phyloP scores from a whole-genome alignment of 257 asterid species.

The Henckelia pumila region DNA sequence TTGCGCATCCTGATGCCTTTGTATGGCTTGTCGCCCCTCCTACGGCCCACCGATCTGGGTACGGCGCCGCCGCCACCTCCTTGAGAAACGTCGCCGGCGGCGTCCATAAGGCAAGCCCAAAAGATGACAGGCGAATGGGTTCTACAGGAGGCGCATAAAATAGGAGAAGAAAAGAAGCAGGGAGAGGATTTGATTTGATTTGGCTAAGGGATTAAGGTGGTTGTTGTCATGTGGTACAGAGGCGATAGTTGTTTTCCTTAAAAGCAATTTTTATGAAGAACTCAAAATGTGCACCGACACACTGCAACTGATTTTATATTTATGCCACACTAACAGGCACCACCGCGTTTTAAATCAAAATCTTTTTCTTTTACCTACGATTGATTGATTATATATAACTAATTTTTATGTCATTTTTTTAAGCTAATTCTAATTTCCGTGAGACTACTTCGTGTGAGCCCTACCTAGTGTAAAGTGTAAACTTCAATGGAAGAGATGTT shows the following conservation, averaged over 20 bases:
- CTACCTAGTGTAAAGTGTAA: no score
- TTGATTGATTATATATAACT: no score
- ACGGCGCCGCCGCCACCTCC: constrained; percentile 22
- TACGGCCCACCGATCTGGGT: constrained; percentile 26
- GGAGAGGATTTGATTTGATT: constrained; percentile 17
- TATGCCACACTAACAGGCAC: no score
- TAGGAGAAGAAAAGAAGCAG: constrained; percentile 26
- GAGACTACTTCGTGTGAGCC: no score
- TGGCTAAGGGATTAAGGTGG: constrained; percentile 22
- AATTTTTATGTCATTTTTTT: no score
- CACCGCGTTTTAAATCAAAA: no score
- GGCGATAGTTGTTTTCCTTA: constrained; percentile 12
- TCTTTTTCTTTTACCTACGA: no score
- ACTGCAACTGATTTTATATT: no score
- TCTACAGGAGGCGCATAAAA: constrained; percentile 16
- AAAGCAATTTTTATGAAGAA: constrained; percentile 1
- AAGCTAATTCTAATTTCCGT: no score
- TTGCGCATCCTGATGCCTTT: constrained; percentile 59
- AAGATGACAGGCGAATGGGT: neutral
- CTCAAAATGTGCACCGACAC: constrained; percentile 43
- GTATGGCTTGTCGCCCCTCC: constrained; percentile 36
- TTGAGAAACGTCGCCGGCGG: constrained; percentile 8
- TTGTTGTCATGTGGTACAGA: constrained; percentile 14
- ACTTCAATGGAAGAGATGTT: no score
- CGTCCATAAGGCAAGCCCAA: no score